These are phyloP conservation scores for Rhizophora mangle DNA, from an alignment of 345 rosid species.

Conservation along the genomic window DNA sequence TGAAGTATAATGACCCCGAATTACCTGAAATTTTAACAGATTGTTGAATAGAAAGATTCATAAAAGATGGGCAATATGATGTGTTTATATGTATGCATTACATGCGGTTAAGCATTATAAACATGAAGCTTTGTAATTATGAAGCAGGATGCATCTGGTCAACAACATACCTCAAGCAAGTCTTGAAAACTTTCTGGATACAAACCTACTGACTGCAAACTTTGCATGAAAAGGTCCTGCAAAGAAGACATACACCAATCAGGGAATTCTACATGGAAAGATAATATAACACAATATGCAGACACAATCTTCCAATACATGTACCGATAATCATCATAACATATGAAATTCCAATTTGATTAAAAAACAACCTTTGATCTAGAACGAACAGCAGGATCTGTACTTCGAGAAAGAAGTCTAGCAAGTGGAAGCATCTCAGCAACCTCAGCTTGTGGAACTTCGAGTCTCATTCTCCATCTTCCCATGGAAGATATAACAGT, in stretches of 20 bases:
- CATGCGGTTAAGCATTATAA: not conserved
- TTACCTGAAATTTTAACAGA: conserved; percentile 46
- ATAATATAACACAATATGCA: conserved; percentile 8
- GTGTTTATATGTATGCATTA: not conserved
- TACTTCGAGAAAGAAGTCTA: conserved; percentile 91
- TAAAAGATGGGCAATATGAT: not conserved
- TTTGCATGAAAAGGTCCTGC: conserved; percentile 93
- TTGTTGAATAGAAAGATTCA: conserved; percentile 17
- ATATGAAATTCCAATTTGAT: conserved; percentile 12
- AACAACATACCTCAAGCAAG: conserved; percentile 67
- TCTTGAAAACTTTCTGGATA: conserved; percentile 73
- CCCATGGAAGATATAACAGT: conserved; percentile 98
- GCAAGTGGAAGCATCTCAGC: conserved; percentile 99
- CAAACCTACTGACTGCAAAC: conserved; percentile 76
- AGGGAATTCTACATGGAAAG: conserved; percentile 8
- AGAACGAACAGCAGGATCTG: conserved; percentile 94
- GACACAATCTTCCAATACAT: not conserved
- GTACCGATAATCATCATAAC: not conserved
- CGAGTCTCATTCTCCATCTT: conserved; percentile 99
- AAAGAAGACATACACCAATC: conserved; percentile 15
- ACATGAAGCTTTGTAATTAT: conserved; percentile 8
- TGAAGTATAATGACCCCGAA: conserved; percentile 59
- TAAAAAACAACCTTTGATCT: conserved; percentile 77
- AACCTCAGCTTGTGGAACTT: conserved; percentile 96
- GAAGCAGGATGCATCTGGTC: conserved; percentile 1